Evolutionary conservation across 1,139 yeast genomes (phyloP).

Genomic region (Protomyces gravidus): DNA sequence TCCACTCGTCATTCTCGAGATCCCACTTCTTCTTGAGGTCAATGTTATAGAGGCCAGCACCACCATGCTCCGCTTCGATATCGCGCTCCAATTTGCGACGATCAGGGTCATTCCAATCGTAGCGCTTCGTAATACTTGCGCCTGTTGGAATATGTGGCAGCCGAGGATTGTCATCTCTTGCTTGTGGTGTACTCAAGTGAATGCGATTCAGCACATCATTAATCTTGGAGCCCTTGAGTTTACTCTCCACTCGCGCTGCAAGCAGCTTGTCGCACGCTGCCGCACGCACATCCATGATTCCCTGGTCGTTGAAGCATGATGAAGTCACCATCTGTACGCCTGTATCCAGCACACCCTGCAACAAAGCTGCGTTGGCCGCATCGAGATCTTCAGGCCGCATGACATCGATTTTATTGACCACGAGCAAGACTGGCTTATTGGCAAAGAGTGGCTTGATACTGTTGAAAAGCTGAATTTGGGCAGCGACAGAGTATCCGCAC

Average conservation of each 20-base stretch:
- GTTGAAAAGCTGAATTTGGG: slow-evolving; percentile 93
- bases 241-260: slow-evolving; percentile 94
- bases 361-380: slow-evolving; percentile 65
- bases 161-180: slow-evolving; percentile 76
- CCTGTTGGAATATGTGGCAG: slow-evolving; percentile 73
- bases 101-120: slow-evolving; percentile 74
- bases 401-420: slow-evolving; percentile 90
- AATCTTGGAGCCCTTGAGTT: slow-evolving; percentile 90
- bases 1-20: slow-evolving; percentile 95
- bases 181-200: slow-evolving; percentile 85
- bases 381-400: slow-evolving; percentile 78
- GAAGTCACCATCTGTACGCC: slow-evolving; percentile 87
- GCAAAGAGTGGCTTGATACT: slow-evolving; percentile 96
- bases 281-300: slow-evolving; percentile 92
- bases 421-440: slow-evolving; percentile 92
- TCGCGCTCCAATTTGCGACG: slow-evolving; percentile 81
- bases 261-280: slow-evolving; percentile 94
- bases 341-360: slow-evolving; percentile 48
- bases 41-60: slow-evolving; percentile 95
- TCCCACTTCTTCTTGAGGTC: slow-evolving; percentile 76
- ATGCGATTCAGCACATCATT: slow-evolving; percentile 86
- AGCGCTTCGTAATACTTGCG: slow-evolving; percentile 56
- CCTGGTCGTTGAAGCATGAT: slow-evolving; percentile 91
- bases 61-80: slow-evolving; percentile 90
- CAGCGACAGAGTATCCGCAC: slow-evolving; percentile 97